These are phyloP conservation scores for Ophiocordyceps sinensis DNA, from an alignment of 2,329 filamentous ascomycete genomes.

Conservation along the genomic window DNA sequence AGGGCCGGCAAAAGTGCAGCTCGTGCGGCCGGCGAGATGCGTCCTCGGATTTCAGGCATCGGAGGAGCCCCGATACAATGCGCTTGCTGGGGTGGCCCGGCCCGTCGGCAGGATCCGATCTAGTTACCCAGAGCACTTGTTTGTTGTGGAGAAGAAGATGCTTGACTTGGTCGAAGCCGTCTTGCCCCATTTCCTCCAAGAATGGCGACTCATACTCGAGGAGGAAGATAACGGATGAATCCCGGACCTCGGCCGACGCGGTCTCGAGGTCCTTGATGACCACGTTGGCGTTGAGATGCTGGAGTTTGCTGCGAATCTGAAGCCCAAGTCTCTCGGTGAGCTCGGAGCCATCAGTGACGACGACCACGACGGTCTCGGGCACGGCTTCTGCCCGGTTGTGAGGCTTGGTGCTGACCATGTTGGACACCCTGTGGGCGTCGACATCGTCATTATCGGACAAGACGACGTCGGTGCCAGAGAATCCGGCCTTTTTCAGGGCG, in stretches of 20 bases:
- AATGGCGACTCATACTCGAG: background rate
- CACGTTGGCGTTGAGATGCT: background rate
- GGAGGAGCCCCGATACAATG: conserved; percentile 1
- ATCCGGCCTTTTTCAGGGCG: background rate
- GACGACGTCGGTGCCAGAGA: background rate
- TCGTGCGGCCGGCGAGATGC: background rate
- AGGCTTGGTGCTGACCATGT: conserved; percentile 1
- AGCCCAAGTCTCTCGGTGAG: background rate
- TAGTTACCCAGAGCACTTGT: conserved; percentile 1
- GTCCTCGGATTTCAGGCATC: conserved; percentile 1
- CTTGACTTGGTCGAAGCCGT: background rate
- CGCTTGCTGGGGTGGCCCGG: conserved; percentile 1
- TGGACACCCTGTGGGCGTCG: background rate
- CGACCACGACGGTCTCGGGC: background rate
- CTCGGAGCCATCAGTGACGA: background rate
- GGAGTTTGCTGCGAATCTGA: background rate
- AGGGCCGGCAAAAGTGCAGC: background rate
- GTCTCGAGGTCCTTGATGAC: background rate
- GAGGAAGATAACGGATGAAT: background rate
- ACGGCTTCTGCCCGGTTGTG: background rate
- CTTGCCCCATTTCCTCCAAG: background rate
- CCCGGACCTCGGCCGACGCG: background rate
- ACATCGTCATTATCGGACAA: background rate
- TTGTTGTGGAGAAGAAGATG: background rate
- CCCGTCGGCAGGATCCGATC: background rate